These are phyloP conservation scores for Pachyrhizus erosus DNA, from an alignment of 306 rosid genomes.

Conservation along the genomic window DNA sequence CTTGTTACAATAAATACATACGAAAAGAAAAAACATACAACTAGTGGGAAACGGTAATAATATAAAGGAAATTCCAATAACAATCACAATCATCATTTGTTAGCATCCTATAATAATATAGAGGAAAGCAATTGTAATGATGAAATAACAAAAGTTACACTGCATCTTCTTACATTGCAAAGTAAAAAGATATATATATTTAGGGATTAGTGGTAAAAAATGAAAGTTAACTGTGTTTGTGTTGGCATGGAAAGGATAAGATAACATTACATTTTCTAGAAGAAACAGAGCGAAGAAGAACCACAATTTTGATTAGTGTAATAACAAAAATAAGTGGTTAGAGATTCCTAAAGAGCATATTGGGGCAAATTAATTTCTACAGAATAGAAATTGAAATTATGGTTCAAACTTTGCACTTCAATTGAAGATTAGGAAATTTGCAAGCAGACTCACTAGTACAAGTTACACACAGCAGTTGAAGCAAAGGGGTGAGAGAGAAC, in stretches of 20 bases:
- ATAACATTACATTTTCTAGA: not conserved
- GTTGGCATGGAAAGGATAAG: constrained; percentile 7
- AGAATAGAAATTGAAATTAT: not conserved
- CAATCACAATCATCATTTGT: not conserved
- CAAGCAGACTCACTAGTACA: not conserved
- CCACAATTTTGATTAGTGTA: not conserved
- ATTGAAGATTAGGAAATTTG: not conserved
- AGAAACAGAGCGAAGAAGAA: not conserved
- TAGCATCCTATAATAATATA: not conserved
- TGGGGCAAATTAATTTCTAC: not conserved
- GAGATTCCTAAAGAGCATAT: not conserved
- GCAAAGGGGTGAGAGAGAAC: not conserved
- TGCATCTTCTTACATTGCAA: not conserved
- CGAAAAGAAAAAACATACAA: not conserved
- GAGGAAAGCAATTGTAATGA: not conserved
- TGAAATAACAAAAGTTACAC: not conserved
- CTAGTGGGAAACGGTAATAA: not conserved
- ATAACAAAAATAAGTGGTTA: not conserved
- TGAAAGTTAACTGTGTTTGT: not conserved
- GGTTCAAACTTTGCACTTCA: not conserved
- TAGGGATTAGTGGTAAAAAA: not conserved
- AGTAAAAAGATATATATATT: not conserved
- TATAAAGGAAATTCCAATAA: not conserved
- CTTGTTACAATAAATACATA: not conserved
- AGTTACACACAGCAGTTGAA: not conserved